Evolutionary conservation across 1,139 yeast genomes (phyloP).

Genomic region (Geotrichum candidum): DNA sequence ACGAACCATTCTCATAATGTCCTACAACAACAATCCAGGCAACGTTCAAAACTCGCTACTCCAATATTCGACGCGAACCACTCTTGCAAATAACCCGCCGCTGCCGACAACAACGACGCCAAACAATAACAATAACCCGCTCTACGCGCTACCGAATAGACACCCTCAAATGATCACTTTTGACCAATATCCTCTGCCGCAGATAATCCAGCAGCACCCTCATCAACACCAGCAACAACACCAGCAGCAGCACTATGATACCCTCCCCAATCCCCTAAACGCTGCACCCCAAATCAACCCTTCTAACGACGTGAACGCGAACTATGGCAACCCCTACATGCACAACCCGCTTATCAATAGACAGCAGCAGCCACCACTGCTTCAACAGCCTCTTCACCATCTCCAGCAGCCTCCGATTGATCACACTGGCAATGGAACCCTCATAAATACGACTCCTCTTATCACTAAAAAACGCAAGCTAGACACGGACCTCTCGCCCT

Average conservation of each 20-base stretch:
- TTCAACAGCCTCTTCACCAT: neutral
- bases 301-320: neutral
- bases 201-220: neutral
- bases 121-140: constrained; percentile 10
- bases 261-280: neutral
- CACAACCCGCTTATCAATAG: neutral
- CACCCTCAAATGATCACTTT: neutral
- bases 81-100: neutral
- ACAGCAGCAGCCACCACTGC: neutral
- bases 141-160: neutral
- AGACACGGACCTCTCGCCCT: neutral
- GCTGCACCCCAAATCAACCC: neutral
- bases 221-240: constrained; percentile 3
- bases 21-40: neutral
- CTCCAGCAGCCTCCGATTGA: constrained; percentile 1
- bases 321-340: neutral
- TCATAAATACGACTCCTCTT: neutral
- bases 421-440: neutral
- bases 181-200: neutral
- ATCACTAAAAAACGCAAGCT: neutral
- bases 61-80: neutral
- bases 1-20: neutral
- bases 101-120: neutral
- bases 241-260: neutral
- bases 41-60: constrained; percentile 1